Percentiles rank a stretch among this genome's conserved stretches.
Evolutionary conservation across 768 basidiomycete genomes (phyloP).

Genomic region (Asterophora lycoperdoides): DNA sequence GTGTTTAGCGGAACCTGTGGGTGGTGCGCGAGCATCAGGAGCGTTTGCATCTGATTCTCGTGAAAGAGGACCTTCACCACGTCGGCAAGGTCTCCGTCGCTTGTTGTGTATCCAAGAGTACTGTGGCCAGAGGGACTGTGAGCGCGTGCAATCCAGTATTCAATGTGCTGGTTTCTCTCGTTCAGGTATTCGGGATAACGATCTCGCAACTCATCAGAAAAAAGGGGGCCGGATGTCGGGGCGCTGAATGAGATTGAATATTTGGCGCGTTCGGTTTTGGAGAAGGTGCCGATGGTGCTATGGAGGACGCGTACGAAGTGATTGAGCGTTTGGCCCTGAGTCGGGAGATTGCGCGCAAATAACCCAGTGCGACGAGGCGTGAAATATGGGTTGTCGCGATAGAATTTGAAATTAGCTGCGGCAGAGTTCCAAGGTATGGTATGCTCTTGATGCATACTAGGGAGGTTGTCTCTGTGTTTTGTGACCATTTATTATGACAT

Average conservation of each 20-base stretch:
- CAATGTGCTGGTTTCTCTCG: conserved; percentile 25
- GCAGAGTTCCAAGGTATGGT: conserved; percentile 36
- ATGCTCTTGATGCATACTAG: conserved; percentile 37
- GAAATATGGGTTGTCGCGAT: conserved; percentile 23
- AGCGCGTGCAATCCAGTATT: conserved; percentile 28
- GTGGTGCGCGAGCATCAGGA: conserved; percentile 35
- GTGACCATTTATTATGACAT: too few species aligned
- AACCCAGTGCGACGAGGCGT: conserved; percentile 28
- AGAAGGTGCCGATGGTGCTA: conserved; percentile 27
- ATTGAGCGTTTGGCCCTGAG: conserved; percentile 23
- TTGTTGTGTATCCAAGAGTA: conserved; percentile 15
- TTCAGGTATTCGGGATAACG: conserved; percentile 29
- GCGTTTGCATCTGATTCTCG: conserved; percentile 27
- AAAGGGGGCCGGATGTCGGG: conserved; percentile 21
- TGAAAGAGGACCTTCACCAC: conserved; percentile 33
- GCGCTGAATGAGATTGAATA: conserved; percentile 16
- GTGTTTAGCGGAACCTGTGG: conserved; percentile 26
- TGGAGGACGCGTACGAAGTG: conserved; percentile 30
- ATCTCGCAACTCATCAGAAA: conserved; percentile 25
- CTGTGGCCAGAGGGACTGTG: background rate
- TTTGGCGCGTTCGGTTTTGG: conserved; percentile 34
- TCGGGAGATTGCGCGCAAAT: conserved; percentile 19
- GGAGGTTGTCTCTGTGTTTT: too few species aligned
- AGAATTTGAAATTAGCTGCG: conserved; percentile 30
- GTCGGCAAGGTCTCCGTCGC: conserved; percentile 27